These are phyloP conservation scores for Colletotrichum sp. DNA, from an alignment of 2,329 filamentous ascomycete species.

Conservation along the genomic window DNA sequence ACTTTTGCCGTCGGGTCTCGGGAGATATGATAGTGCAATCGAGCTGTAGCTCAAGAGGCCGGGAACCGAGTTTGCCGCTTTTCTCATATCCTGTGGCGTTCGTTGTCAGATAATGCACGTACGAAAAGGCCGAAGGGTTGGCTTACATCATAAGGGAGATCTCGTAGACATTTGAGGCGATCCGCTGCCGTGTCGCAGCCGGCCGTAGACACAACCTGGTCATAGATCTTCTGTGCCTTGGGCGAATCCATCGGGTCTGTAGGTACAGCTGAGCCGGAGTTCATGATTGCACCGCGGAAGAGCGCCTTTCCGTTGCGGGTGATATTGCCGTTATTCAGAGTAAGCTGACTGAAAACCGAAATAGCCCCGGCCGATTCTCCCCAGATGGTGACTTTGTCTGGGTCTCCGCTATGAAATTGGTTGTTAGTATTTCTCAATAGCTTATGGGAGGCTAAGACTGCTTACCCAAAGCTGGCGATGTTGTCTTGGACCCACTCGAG, in stretches of 20 bases:
- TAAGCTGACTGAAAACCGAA: constrained; percentile 67
- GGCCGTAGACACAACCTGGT: constrained; percentile 52
- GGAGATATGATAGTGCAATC: constrained; percentile 64
- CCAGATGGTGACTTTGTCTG: constrained; percentile 68
- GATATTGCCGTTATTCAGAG: constrained; percentile 64
- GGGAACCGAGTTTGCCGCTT: constrained; percentile 64
- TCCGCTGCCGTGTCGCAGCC: constrained; percentile 56
- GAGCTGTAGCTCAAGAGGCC: constrained; percentile 59
- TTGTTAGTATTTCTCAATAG: not conserved
- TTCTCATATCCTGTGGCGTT: constrained; percentile 46
- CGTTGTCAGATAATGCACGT: constrained; percentile 60
- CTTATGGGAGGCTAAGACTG: not conserved
- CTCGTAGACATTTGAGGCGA: constrained; percentile 60
- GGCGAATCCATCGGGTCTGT: constrained; percentile 56
- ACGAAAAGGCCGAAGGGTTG: constrained; percentile 51
- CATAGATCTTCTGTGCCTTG: constrained; percentile 61
- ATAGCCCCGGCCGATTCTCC: constrained; percentile 65
- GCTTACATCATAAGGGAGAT: constrained; percentile 58
- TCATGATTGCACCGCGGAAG: constrained; percentile 71
- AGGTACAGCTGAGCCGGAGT: constrained; percentile 57
- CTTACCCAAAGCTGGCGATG: constrained; percentile 35
- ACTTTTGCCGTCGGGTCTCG: constrained; percentile 61
- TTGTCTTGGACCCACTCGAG: constrained; percentile 40
- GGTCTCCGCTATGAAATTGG: constrained; percentile 55
- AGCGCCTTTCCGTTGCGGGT: constrained; percentile 57